Conservation (phyloP, 129 eudicot genomes). For the Silybum marianum region DNA sequence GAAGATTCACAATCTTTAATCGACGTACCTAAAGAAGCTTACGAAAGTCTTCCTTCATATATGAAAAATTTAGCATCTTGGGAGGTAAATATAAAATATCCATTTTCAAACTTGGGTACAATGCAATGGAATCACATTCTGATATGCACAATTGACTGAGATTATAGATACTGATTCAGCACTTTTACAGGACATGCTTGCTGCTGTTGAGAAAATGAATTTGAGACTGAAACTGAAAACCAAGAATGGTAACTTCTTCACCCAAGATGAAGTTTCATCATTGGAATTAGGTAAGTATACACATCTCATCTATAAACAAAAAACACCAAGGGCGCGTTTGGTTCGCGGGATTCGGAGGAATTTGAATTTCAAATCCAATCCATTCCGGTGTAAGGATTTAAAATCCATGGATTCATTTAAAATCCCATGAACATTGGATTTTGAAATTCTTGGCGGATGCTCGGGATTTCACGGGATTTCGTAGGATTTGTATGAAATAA, state of each 20-base stretch:
- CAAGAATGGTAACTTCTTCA: slow-evolving; percentile 44
- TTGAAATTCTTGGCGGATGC: too few species aligned
- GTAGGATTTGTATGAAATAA: too few species aligned
- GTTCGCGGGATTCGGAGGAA: too few species aligned
- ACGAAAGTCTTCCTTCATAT: slow-evolving; percentile 77
- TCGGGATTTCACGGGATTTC: too few species aligned
- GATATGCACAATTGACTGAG: background rate
- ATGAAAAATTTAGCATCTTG: slow-evolving; percentile 77
- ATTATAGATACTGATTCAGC: background rate
- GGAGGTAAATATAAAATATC: slow-evolving; percentile 58
- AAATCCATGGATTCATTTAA: too few species aligned
- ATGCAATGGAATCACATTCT: background rate
- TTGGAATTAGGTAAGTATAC: slow-evolving; percentile 57
- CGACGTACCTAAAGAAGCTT: slow-evolving; percentile 53
- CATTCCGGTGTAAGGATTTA: too few species aligned
- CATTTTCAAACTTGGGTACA: background rate
- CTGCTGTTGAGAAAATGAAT: slow-evolving; percentile 83
- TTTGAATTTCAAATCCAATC: too few species aligned
- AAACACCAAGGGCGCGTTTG: too few species aligned
- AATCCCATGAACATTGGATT: too few species aligned
- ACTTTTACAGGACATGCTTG: slow-evolving; percentile 57
- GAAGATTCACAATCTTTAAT: slow-evolving; percentile 38
- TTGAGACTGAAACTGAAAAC: slow-evolving; percentile 43
- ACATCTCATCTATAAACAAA: too few species aligned
- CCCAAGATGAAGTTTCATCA: slow-evolving; percentile 69